Evolutionary conservation across 2,329 filamentous ascomycete species (phyloP), one percentile per base, ranked within the genome.

Genomic region (Phialocephala sp.): DNA sequence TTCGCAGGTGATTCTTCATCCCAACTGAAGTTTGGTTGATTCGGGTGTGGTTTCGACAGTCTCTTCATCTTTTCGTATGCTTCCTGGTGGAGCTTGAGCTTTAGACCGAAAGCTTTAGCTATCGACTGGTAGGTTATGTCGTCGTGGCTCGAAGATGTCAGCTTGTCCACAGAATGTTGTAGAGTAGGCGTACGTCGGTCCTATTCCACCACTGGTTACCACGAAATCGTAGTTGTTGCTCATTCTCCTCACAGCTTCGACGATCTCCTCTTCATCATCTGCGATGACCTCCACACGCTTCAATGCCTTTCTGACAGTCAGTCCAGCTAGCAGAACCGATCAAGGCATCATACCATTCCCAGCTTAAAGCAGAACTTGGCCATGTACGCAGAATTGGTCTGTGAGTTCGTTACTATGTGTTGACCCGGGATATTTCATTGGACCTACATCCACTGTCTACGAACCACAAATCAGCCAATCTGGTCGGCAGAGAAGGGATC

Each of bases 81-180:
- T 65, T 87, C 86, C 52, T 92, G 81, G 81, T 98, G 92, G 35
- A 97, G 84, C 71, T 89, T 85, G 20, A 98, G 82, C 15, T 89
- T 86, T 8, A 97, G 83, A 52, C 83, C 80, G 77, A 97, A 98
- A 8, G 94, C 95, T 77, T 93, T 93, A 69, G 92, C 94, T 77
- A 99, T 96, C 45, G 93, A 94, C 75, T 91, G 85, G 80, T 99
- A 99, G 32, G 95, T 98, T 72, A 98, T 98, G 77, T 99, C 95
- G 79, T 99, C 95, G 82, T 98, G 94, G 63, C 92, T 96, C 55
- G 57, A 12, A 43, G 41, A 54, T 64, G 27, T 67, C 41, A 65
- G 58, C 39, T 62, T 6, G n/a, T 27, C 8, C 52, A 1, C 2
- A 41, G 24, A 24, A 47, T 18, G 5, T 27, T 14, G 8, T 32